Evolutionary conservation across 805 yeast genomes (phyloP), one percentile per base, ranked within the genome.

Genomic region (Candida tallmaniae): DNA sequence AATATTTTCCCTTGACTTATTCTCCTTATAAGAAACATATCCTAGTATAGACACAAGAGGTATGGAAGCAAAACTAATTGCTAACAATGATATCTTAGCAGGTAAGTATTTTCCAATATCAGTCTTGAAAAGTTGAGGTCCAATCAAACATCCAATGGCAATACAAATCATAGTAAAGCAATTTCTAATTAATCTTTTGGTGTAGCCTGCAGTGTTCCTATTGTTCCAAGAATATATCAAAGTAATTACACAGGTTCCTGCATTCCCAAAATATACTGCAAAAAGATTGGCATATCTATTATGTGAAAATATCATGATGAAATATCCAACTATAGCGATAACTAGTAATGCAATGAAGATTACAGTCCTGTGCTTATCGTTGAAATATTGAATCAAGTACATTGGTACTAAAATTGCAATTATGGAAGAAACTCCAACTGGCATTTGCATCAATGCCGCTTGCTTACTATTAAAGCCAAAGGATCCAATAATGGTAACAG

Each of bases 141-240:
- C 85, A 31, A 77, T 62, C 39, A 82, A 56, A 45, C 79, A 78
- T 11, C 86, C 84, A 29, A 76, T 72, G 26, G 84, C 76, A 51
- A 80, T 83, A 4, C 77, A 81, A 39, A 82, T 68, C 54, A 83
- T 66, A 31, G 70, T 70, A 23, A 78, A 53, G 5, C 81, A 80
- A 34, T 76, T 74, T 18, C 76, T 68, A 4, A 76, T 68, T 44
- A 78, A 66, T 46, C 81, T 78, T 56, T 84, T 84, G n/a, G 89
- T 81, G 42, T 76, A 74, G 9, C 93, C 93, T 2, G 88, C 78
- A 23, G 79, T 71, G 52, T 83, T 77, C 29, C 79, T 70, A 36
- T 73, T 68, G 40, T 74, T 74, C 83, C 83, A 77, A 4, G 77
- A 70, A 46, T 76, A 77, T 20, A 78, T 61, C 34, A 77, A 62